Evolutionary conservation across 805 yeast species (phyloP).

Genomic region (Starmerella asiatica): DNA sequence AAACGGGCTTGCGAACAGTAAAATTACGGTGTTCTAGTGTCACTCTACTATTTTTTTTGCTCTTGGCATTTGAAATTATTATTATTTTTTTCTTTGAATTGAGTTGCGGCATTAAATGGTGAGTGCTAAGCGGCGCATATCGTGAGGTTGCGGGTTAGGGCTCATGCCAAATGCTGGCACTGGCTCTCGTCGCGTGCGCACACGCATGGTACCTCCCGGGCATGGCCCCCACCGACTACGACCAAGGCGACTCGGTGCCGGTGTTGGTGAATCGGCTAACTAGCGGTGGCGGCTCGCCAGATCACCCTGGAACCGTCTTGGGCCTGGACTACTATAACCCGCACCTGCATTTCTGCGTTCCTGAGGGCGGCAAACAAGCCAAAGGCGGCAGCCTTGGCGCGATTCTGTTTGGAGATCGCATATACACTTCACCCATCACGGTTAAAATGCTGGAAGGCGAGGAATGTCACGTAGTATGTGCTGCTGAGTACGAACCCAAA

Average conservation of each 20-base stretch:
- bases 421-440: constrained; percentile 80
- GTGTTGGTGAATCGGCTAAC: constrained; percentile 82
- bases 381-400: constrained; percentile 88
- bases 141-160: too few species aligned
- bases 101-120: too few species aligned
- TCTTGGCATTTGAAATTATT: too few species aligned
- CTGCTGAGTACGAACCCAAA: constrained; percentile 40
- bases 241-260: constrained; percentile 57
- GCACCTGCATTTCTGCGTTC: constrained; percentile 71
- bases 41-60: too few species aligned
- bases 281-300: constrained; percentile 41
- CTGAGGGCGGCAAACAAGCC: constrained; percentile 46
- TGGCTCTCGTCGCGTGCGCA: constrained; percentile 17
- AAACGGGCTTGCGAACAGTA: too few species aligned
- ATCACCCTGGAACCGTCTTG: constrained; percentile 23
- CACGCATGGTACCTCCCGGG: constrained; percentile 84
- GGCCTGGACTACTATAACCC: constrained; percentile 53
- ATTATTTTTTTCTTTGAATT: too few species aligned
- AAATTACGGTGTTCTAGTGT: too few species aligned
- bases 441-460: constrained; percentile 63
- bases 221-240: constrained; percentile 85
- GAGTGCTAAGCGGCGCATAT: too few species aligned
- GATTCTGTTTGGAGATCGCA: constrained; percentile 87
- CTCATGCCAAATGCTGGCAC: too few species aligned
- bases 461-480: constrained; percentile 57